Percentiles rank a stretch among this genome's conserved stretches.
phyloP scores from a whole-genome alignment of 441 rosid species.

The Raphanus hybrid region DNA sequence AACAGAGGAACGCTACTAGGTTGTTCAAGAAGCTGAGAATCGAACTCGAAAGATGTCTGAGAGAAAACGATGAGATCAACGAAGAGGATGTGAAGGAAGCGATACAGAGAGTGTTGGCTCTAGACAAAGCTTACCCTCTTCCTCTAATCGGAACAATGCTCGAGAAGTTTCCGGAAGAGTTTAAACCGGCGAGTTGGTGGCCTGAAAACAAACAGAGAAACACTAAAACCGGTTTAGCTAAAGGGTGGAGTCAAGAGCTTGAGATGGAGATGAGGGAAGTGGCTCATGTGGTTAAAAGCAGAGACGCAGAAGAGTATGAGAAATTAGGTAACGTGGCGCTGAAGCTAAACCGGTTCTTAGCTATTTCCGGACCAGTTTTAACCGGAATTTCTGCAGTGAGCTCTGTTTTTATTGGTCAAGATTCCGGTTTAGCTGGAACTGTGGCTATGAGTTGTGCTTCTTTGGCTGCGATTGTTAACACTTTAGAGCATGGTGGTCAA shows the following conservation, averaged over 20 bases:
- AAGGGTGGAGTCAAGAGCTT: conserved; percentile 61
- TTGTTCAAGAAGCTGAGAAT: conserved; percentile 55
- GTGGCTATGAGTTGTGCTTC: conserved; percentile 57
- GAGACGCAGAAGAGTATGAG: conserved; percentile 66
- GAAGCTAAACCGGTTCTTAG: conserved; percentile 55
- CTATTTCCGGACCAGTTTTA: conserved; percentile 63
- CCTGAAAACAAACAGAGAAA: conserved; percentile 33
- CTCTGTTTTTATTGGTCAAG: conserved; percentile 45
- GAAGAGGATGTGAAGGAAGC: too few relatives aligned
- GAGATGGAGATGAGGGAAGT: conserved; percentile 61
- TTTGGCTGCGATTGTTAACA: conserved; percentile 54
- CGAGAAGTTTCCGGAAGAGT: conserved; percentile 58
- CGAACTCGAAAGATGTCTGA: conserved; percentile 41
- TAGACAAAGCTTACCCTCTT: conserved; percentile 72
- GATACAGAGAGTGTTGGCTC: too few relatives aligned
- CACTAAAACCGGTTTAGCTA: conserved; percentile 25
- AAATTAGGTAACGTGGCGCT: conserved; percentile 55
- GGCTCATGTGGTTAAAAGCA: conserved; percentile 49
- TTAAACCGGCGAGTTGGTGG: conserved; percentile 79
- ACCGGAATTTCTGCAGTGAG: conserved; percentile 64
- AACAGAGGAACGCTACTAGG: conserved; percentile 70
- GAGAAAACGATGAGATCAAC: conserved; percentile 11
- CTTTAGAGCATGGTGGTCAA: conserved; percentile 70
- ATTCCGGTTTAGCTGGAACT: conserved; percentile 40
- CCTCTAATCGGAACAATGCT: conserved; percentile 67